phyloP scores from a whole-genome alignment of 441 rosid genomes.

The Corymbia citriodora region DNA sequence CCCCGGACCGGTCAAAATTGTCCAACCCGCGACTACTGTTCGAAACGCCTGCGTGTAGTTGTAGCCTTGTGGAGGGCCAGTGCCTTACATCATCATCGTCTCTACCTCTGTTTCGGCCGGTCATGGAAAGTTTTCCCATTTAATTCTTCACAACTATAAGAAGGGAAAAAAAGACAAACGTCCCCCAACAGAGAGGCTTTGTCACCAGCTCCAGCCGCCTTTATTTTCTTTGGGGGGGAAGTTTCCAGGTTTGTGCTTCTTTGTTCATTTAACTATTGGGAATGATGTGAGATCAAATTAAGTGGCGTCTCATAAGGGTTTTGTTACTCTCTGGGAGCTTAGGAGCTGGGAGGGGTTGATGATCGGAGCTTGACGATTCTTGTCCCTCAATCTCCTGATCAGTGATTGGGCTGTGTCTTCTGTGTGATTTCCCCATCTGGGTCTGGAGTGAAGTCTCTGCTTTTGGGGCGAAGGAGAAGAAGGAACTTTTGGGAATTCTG shows the following conservation, averaged over 20 bases:
- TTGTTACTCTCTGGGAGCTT: neutral
- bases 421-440: neutral
- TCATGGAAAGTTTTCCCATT: neutral
- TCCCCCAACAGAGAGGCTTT: neutral
- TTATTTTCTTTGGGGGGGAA: neutral
- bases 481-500: neutral
- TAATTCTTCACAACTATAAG: neutral
- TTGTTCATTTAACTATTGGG: neutral
- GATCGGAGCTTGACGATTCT: neutral
- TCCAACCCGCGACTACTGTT: neutral
- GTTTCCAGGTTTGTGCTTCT: neutral
- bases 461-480: neutral
- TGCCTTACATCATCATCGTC: neutral
- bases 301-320: neutral
- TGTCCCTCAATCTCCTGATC: neutral
- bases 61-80: neutral
- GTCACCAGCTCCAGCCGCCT: neutral
- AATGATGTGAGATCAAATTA: neutral
- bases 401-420: neutral
- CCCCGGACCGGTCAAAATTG: neutral
- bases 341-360: neutral
- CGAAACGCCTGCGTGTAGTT: neutral
- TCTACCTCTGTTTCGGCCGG: neutral
- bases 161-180: neutral
- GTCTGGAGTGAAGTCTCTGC: neutral